Conservation (phyloP, 805 yeast species). For the Saturnispora silvae region DNA sequence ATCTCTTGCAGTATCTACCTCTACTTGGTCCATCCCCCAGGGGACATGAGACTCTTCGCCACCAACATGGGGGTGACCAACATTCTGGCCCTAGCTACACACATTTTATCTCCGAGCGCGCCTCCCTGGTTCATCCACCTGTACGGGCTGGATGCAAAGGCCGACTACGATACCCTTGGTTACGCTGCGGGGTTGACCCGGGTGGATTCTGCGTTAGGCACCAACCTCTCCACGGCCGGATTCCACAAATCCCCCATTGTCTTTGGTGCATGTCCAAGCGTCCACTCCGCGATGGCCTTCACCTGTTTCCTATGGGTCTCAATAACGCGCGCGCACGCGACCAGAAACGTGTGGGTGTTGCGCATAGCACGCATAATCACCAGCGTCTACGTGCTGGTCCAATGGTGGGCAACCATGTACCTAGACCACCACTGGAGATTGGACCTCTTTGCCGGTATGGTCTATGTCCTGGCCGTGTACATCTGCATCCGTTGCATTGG, state of each 20-base stretch:
- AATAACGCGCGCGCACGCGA: not conserved
- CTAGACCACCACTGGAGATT: slow-evolving; percentile 64
- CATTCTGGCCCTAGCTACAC: slow-evolving; percentile 49
- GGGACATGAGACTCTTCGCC: slow-evolving; percentile 43
- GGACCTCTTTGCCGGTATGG: slow-evolving; percentile 46
- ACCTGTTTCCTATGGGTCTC: slow-evolving; percentile 13
- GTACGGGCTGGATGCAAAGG: slow-evolving; percentile 43
- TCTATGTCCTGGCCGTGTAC: slow-evolving; percentile 31
- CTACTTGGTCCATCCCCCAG: slow-evolving; percentile 60
- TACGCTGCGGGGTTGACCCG: slow-evolving; percentile 63
- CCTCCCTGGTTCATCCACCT: slow-evolving; percentile 66
- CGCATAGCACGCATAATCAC: slow-evolving; percentile 25
- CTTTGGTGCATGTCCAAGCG: slow-evolving; percentile 67
- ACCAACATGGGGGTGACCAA: slow-evolving; percentile 52
- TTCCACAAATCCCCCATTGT: slow-evolving; percentile 61
- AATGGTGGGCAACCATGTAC: slow-evolving; percentile 72
- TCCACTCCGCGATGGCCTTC: slow-evolving; percentile 59
- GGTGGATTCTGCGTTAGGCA: slow-evolving; percentile 53
- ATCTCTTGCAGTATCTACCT: slow-evolving; percentile 51
- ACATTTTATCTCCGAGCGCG: slow-evolving; percentile 54
- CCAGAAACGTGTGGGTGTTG: not conserved
- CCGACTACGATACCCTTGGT: slow-evolving; percentile 53
- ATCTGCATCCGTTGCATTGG: not conserved
- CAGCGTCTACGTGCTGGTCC: slow-evolving; percentile 37
- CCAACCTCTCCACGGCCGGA: slow-evolving; percentile 48